Evolutionary conservation across 345 rosid species (phyloP).

Genomic region (Abelmoschus esculentus): DNA sequence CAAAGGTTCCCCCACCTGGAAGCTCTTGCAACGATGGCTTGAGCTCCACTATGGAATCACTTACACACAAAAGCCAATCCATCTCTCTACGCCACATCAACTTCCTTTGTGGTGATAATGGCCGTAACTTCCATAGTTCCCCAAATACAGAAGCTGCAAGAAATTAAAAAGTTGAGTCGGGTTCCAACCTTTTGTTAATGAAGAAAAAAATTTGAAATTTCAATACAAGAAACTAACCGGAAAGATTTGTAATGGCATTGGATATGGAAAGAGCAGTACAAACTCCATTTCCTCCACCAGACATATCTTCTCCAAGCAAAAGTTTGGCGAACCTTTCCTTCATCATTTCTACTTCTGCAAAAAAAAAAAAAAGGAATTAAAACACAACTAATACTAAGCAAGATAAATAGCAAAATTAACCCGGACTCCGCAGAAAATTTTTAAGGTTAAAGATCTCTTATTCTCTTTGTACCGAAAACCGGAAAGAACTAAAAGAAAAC

Average conservation of each 20-base stretch:
- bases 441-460: background rate
- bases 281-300: slow-evolving; percentile 43
- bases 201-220: background rate
- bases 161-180: background rate
- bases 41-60: slow-evolving; percentile 89
- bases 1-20: slow-evolving; percentile 82
- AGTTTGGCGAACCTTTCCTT: slow-evolving; percentile 42
- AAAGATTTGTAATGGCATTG: slow-evolving; percentile 92
- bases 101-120: slow-evolving; percentile 66
- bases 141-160: slow-evolving; percentile 91
- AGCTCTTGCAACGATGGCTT: slow-evolving; percentile 82
- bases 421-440: background rate
- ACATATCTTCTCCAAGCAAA: slow-evolving; percentile 57
- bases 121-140: slow-evolving; percentile 88
- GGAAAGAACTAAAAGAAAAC: background rate
- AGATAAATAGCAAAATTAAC: background rate
- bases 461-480: background rate
- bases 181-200: background rate
- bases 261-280: slow-evolving; percentile 64
- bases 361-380: background rate
- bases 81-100: slow-evolving; percentile 87
- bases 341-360: slow-evolving; percentile 38
- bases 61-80: slow-evolving; percentile 83
- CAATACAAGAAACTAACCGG: slow-evolving; percentile 37
- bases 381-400: background rate